phyloP scores from a whole-genome alignment of 345 rosid species.

The Eucalyptus globulus region DNA sequence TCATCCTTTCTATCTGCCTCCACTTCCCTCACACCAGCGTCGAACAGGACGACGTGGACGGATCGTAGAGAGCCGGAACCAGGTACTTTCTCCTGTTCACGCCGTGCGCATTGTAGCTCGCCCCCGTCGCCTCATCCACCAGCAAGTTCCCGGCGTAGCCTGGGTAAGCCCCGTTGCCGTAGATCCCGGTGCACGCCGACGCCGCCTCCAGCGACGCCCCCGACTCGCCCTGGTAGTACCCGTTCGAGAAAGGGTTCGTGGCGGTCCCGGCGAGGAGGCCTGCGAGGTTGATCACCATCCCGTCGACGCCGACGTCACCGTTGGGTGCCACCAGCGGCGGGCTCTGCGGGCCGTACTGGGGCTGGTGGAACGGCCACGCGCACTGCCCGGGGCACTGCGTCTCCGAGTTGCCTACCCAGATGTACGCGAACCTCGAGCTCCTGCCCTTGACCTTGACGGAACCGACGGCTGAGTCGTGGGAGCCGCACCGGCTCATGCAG shows the following conservation, averaged over 20 bases:
- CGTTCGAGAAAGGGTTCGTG: slow-evolving; percentile 72
- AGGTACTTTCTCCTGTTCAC: slow-evolving; percentile 57
- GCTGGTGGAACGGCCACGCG: slow-evolving; percentile 92
- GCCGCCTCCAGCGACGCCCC: slow-evolving; percentile 74
- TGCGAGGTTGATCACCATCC: slow-evolving; percentile 68
- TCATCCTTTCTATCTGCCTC: neutral
- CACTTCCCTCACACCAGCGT: slow-evolving; percentile 25
- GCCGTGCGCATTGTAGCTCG: slow-evolving; percentile 69
- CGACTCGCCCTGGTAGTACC: slow-evolving; percentile 57
- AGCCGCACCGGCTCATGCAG: slow-evolving; percentile 49
- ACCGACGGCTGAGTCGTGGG: slow-evolving; percentile 42
- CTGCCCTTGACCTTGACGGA: slow-evolving; percentile 8
- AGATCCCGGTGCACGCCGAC: slow-evolving; percentile 62
- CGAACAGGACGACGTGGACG: slow-evolving; percentile 38
- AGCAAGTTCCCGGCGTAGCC: slow-evolving; percentile 65
- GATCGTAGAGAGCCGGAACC: slow-evolving; percentile 76
- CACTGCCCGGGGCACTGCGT: slow-evolving; percentile 75
- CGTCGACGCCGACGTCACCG: slow-evolving; percentile 69
- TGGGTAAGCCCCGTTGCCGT: slow-evolving; percentile 78
- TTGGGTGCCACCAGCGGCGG: slow-evolving; percentile 59
- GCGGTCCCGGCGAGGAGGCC: slow-evolving; percentile 64
- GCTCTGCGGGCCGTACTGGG: slow-evolving; percentile 63
- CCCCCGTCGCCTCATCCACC: slow-evolving; percentile 51
- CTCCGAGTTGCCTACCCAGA: slow-evolving; percentile 80
- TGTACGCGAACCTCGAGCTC: slow-evolving; percentile 40